Percentiles rank a stretch among this genome's conserved stretches.
phyloP scores from a whole-genome alignment of 129 eudicot species.

The Mikania micrantha region DNA sequence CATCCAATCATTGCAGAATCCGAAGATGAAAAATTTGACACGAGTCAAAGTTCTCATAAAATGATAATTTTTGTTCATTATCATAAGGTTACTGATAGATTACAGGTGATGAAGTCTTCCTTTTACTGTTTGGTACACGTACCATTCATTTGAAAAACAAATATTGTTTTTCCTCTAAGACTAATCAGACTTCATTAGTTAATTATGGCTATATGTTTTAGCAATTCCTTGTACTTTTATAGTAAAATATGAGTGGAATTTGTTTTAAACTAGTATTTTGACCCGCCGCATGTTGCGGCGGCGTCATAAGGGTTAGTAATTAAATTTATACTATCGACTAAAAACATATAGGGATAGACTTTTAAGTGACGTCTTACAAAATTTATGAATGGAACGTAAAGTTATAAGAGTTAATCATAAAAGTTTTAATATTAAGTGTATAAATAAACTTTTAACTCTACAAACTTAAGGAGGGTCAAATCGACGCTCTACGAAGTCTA shows the following conservation, averaged over 20 bases:
- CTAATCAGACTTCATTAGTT: constrained; percentile 5
- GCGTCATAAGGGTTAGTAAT: too few relatives aligned
- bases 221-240: constrained; percentile 1
- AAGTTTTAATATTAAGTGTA: too few relatives aligned
- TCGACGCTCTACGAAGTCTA: too few relatives aligned
- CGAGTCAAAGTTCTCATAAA: constrained; percentile 61
- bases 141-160: not conserved
- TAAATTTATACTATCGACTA: too few relatives aligned
- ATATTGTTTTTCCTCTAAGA: not conserved
- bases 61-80: constrained; percentile 95
- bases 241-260: not conserved
- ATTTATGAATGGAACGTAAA: too few relatives aligned
- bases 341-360: too few relatives aligned
- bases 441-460: too few relatives aligned
- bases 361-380: too few relatives aligned
- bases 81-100: constrained; percentile 75
- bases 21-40: constrained; percentile 34
- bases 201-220: constrained; percentile 6
- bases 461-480: too few relatives aligned
- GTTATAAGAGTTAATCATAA: too few relatives aligned
- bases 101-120: constrained; percentile 57
- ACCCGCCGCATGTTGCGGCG: too few relatives aligned
- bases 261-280: too few relatives aligned
- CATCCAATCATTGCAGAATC: constrained; percentile 71
- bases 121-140: not conserved